These are phyloP conservation scores for Pseudoneurospora amorphoporcata DNA, from an alignment of 495 filamentous ascomycete genomes.

Conservation along the genomic window DNA sequence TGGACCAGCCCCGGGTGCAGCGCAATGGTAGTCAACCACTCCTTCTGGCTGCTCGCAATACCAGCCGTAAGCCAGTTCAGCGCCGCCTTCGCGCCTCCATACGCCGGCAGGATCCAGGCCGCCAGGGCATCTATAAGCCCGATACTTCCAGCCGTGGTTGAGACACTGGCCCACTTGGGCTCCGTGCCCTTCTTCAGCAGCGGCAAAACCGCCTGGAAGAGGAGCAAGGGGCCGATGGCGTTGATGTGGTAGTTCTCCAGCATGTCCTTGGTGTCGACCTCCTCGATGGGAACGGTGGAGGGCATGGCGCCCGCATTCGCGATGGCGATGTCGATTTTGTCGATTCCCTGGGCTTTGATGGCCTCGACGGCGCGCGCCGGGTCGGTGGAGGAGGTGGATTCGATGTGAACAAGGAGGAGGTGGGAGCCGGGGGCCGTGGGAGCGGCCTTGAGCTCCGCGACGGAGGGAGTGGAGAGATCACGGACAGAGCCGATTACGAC, in stretches of 20 bases:
- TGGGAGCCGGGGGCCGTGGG: slow-evolving; percentile 4
- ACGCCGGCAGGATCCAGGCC: slow-evolving; percentile 8
- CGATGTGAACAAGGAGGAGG: slow-evolving; percentile 13
- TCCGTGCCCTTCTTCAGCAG: slow-evolving; percentile 8
- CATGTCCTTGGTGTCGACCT: slow-evolving; percentile 3
- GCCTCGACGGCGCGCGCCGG: slow-evolving; percentile 2
- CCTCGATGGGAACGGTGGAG: slow-evolving; percentile 6
- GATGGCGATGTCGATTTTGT: slow-evolving; percentile 16
- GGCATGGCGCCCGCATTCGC: slow-evolving; percentile 14
- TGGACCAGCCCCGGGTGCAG: neutral
- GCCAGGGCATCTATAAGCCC: slow-evolving; percentile 2
- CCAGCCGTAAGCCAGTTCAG: slow-evolving; percentile 14
- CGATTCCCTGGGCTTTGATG: slow-evolving; percentile 2
- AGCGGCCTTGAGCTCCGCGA: slow-evolving; percentile 8
- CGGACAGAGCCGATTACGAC: slow-evolving; percentile 21
- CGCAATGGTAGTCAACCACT: neutral
- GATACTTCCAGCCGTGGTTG: slow-evolving; percentile 9
- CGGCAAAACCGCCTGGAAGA: slow-evolving; percentile 10
- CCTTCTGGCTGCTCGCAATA: neutral
- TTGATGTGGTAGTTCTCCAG: slow-evolving; percentile 6
- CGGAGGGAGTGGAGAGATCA: slow-evolving; percentile 2
- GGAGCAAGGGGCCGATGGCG: slow-evolving; percentile 8
- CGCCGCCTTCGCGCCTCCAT: slow-evolving; percentile 12
- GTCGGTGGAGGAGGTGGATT: slow-evolving; percentile 6
- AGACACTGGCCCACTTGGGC: slow-evolving; percentile 11